Conservation (phyloP, 805 yeast species). For the Metschnikowia anglica region DNA sequence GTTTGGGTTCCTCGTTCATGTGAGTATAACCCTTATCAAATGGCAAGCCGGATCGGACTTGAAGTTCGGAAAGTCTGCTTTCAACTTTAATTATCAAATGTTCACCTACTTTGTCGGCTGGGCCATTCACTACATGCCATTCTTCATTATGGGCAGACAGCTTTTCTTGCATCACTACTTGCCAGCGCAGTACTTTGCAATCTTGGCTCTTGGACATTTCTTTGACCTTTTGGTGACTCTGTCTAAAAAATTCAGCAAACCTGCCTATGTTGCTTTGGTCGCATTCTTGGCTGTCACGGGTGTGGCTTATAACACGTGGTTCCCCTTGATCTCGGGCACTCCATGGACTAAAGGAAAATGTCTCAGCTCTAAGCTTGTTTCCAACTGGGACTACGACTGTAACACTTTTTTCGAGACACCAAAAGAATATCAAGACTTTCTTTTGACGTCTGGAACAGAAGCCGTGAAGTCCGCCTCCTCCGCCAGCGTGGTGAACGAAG, state of each 20-base stretch:
- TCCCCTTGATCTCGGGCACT: conserved; percentile 75
- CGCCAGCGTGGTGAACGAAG: conserved; percentile 12
- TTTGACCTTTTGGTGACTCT: conserved; percentile 49
- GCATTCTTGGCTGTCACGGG: conserved; percentile 50
- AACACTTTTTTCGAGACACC: conserved; percentile 44
- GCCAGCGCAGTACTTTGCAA: conserved; percentile 88
- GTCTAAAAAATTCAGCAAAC: conserved; percentile 40
- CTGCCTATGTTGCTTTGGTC: conserved; percentile 47
- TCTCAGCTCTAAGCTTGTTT: conserved; percentile 53
- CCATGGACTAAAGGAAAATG: conserved; percentile 78
- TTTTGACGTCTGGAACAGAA: conserved; percentile 3
- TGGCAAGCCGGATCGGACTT: conserved; percentile 58
- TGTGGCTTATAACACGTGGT: conserved; percentile 56
- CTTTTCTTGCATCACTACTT: conserved; percentile 90
- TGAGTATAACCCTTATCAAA: conserved; percentile 47
- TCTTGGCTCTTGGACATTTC: conserved; percentile 71
- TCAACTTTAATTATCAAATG: conserved; percentile 63
- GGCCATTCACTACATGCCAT: conserved; percentile 69
- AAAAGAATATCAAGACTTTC: conserved; percentile 25
- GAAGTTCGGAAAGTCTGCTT: conserved; percentile 51
- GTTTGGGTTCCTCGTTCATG: conserved; percentile 49
- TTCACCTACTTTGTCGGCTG: conserved; percentile 68
- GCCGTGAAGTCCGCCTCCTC: conserved; percentile 9
- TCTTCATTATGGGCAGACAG: conserved; percentile 88
- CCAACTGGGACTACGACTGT: conserved; percentile 91